Conservation (phyloP, 352 stramenopile genomes). For the Globisporangium solare region DNA sequence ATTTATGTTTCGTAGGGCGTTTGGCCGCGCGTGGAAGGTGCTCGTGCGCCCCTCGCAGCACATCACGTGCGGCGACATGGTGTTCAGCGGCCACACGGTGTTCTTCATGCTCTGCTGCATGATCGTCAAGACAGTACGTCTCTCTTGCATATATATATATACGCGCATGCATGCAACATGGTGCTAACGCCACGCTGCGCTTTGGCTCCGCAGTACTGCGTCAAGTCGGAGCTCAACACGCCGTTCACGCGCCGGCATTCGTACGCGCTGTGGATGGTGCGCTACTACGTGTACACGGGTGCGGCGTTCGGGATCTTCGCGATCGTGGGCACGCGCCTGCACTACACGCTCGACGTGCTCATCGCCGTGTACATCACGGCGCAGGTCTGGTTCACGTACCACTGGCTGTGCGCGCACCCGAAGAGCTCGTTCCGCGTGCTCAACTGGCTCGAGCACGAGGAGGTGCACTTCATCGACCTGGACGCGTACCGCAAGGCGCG, state of each 20-base stretch:
- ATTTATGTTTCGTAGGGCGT: slow-evolving; percentile 38
- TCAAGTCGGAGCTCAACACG: slow-evolving; percentile 77
- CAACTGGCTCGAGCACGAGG: slow-evolving; percentile 79
- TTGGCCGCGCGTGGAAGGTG: slow-evolving; percentile 77
- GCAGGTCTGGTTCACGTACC: slow-evolving; percentile 83
- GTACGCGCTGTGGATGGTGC: slow-evolving; percentile 75
- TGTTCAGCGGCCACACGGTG: slow-evolving; percentile 85
- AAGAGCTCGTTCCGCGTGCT: slow-evolving; percentile 56
- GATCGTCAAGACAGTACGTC: slow-evolving; percentile 64
- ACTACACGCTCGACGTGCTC: slow-evolving; percentile 86
- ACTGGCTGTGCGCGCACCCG: slow-evolving; percentile 73
- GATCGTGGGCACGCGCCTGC: slow-evolving; percentile 79
- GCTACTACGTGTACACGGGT: slow-evolving; percentile 71
- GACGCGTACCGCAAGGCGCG: slow-evolving; percentile 75
- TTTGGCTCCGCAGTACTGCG: slow-evolving; percentile 49
- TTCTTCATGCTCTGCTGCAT: slow-evolving; percentile 84
- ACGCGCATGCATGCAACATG: too few relatives aligned
- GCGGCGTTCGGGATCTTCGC: slow-evolving; percentile 68
- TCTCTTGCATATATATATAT: too few relatives aligned
- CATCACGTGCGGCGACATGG: slow-evolving; percentile 88
- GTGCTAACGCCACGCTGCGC: too few relatives aligned
- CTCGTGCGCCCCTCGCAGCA: slow-evolving; percentile 78
- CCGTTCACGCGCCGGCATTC: slow-evolving; percentile 74
- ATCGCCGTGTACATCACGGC: slow-evolving; percentile 85
- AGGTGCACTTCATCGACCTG: slow-evolving; percentile 76